These are phyloP conservation scores for Xylogone sp. DNA, from an alignment of 2,329 filamentous ascomycete species.

Conservation along the genomic window DNA sequence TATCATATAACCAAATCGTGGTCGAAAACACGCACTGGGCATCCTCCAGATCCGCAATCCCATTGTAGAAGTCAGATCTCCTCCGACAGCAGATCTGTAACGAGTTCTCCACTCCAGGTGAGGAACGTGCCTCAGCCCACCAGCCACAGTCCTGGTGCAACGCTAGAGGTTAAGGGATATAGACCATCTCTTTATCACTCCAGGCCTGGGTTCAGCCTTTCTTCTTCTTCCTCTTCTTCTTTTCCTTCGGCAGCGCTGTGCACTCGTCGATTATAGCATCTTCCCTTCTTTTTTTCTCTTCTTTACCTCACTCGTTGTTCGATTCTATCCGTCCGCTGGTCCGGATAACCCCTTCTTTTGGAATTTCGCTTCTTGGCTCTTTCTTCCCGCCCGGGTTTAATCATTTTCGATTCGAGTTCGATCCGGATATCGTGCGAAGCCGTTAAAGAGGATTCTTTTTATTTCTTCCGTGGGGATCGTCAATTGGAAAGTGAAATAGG, in stretches of 20 bases:
- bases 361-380: conserved; percentile 24
- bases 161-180: conserved; percentile 29
- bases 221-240: conserved; percentile 1
- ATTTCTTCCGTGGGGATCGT: conserved; percentile 7
- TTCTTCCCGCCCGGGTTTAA: too few species aligned
- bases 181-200: conserved; percentile 24
- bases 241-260: conserved; percentile 34
- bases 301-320: conserved; percentile 10
- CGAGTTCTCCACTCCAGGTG: conserved; percentile 24
- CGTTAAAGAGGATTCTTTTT: conserved; percentile 10
- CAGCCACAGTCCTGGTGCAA: conserved; percentile 14
- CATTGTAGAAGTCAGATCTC: conserved; percentile 34
- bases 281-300: conserved; percentile 28
- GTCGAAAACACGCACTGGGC: conserved; percentile 37
- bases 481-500: conserved; percentile 15
- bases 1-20: conserved; percentile 48
- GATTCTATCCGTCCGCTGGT: conserved; percentile 38
- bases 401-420: conserved; percentile 21
- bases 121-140: conserved; percentile 9
- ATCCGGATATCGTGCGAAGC: conserved; percentile 25
- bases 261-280: conserved; percentile 38
- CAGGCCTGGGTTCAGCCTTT: too few species aligned
- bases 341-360: conserved; percentile 44
- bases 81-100: conserved; percentile 23
- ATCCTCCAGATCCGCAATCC: conserved; percentile 33